Evolutionary conservation across 1,284 basidiomycete genomes (phyloP), one percentile per base, ranked within the genome.

Genomic region (Puccinia polysora): DNA sequence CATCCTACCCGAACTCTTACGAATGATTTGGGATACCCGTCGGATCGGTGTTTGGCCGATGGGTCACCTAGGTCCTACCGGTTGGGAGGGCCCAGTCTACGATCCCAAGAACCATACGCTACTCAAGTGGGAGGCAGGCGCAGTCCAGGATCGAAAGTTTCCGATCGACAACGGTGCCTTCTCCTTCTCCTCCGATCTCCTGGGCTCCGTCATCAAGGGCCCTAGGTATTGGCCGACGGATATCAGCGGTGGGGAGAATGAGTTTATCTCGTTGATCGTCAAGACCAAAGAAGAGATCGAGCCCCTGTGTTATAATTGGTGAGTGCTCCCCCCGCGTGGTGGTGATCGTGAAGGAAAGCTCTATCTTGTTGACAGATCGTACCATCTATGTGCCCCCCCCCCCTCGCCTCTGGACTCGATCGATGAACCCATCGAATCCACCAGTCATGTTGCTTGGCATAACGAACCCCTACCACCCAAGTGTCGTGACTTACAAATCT

Each of bases 31-130:
- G 74, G 43, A 47, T 20, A 47, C 65, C n/a, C 45, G 47, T 23
- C n/a, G 38, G 32, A 65, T 73, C 30, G 71, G 70, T 7, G 67
- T 74, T 30, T 74, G 74, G 74, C 74, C 74, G 2, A 74, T 74
- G 62, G 74, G 74, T 6, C 73, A 74, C 34, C 49, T 74, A 23
- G 65, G 71, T 25, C 70, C 74, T 1, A 2, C 55, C 23, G 71
- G 74, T 20, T 74, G 70, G 71, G 74, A 74, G 40, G 71, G 74
- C 43, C 74, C 74, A 1, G 14, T 63, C 10, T 73, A 65, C 23
- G 73, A 74, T 40, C 28, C 32, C n/a, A 15, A n/a, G 1, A 63
- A 60, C 25, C 71, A 70, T 47, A 72, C 53, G 18, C 47, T 74
- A 15, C 15, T 73, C 5, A 20, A 50, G 3, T 74, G 74, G 74